Conservation (phyloP, 306 rosid genomes). For the Alnus rubra region DNA sequence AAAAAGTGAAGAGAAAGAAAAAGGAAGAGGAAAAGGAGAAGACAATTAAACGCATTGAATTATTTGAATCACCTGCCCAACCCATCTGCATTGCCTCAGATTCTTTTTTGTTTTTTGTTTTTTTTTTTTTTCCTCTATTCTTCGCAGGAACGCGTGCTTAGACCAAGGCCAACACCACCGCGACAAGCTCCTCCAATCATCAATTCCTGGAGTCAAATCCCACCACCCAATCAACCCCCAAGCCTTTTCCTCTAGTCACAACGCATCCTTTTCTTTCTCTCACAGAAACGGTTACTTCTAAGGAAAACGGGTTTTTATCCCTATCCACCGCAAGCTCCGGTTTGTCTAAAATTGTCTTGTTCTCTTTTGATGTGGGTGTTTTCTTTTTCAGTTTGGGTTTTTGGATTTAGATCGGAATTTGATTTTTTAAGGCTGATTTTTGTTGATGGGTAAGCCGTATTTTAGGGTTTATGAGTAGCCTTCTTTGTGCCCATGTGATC, state of each 20-base stretch:
- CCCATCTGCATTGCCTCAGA: not conserved
- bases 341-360: slow-evolving; percentile 10
- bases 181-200: not conserved
- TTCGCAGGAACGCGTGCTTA: not conserved
- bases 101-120: not conserved
- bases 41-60: not conserved
- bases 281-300: not conserved
- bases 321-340: not conserved
- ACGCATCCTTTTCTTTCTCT: not conserved
- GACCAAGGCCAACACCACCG: not conserved
- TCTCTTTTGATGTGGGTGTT: slow-evolving; percentile 8
- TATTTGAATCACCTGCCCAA: not conserved
- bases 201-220: not conserved
- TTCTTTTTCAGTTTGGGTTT: not conserved
- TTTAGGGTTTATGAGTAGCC: slow-evolving; percentile 1
- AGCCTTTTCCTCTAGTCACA: not conserved
- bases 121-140: not conserved
- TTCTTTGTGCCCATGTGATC: slow-evolving; percentile 11
- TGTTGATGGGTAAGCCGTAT: not conserved
- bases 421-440: slow-evolving; percentile 19
- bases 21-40: not conserved
- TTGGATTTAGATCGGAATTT: slow-evolving; percentile 4
- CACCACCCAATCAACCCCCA: not conserved
- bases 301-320: not conserved
- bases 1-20: not conserved